Conservation (phyloP, 2,329 filamentous ascomycete species). For the Colletotrichum sidae region DNA sequence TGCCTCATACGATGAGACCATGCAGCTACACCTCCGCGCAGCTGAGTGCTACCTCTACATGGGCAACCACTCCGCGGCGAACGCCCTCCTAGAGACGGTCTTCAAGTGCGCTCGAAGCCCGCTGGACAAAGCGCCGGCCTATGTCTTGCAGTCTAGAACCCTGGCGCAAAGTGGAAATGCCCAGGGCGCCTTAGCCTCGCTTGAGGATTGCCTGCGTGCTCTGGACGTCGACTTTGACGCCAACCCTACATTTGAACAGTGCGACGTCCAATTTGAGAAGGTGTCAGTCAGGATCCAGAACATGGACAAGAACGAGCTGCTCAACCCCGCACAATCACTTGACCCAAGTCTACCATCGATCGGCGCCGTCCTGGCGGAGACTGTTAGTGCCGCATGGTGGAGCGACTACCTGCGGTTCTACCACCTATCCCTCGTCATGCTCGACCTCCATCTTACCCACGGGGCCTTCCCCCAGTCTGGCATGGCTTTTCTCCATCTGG, state of each 20-base stretch:
- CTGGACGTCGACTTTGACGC: slow-evolving; percentile 76
- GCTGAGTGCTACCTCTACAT: slow-evolving; percentile 88
- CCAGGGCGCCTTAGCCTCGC: slow-evolving; percentile 72
- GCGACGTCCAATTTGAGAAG: slow-evolving; percentile 78
- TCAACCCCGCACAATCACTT: slow-evolving; percentile 55
- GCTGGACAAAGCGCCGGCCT: slow-evolving; percentile 85
- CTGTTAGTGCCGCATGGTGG: slow-evolving; percentile 80
- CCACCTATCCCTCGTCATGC: slow-evolving; percentile 74
- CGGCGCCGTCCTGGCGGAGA: slow-evolving; percentile 77
- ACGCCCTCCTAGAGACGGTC: slow-evolving; percentile 75
- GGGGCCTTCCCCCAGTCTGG: slow-evolving; percentile 78
- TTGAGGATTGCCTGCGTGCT: slow-evolving; percentile 78
- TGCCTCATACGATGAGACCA: slow-evolving; percentile 86
- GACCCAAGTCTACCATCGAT: slow-evolving; percentile 70
- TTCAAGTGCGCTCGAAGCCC: slow-evolving; percentile 77
- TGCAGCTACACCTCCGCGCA: slow-evolving; percentile 81
- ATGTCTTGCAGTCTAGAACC: slow-evolving; percentile 84
- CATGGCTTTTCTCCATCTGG: slow-evolving; percentile 75
- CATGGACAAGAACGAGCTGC: slow-evolving; percentile 62
- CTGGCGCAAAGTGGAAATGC: slow-evolving; percentile 80
- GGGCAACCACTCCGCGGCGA: slow-evolving; percentile 75
- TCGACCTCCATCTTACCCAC: slow-evolving; percentile 71
- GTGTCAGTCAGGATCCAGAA: slow-evolving; percentile 70
- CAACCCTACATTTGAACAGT: slow-evolving; percentile 78
- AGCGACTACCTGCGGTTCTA: slow-evolving; percentile 79